Evolutionary conservation across 257 asterid genomes (phyloP).

Genomic region (Lantana camara): DNA sequence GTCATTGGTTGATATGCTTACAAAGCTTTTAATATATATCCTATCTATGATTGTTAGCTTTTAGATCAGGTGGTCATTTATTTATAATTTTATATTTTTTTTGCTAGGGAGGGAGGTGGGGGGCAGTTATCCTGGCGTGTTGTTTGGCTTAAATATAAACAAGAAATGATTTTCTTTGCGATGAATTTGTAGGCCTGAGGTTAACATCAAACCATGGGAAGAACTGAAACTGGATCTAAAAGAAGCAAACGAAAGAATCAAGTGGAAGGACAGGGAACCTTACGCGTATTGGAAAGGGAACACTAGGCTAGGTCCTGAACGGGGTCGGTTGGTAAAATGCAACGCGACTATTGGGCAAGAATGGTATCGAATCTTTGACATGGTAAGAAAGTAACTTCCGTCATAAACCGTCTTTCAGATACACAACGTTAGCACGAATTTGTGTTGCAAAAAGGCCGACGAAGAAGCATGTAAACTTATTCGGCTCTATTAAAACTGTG

Average conservation of each 20-base stretch:
- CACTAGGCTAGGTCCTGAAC: conserved; percentile 35
- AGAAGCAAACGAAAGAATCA: conserved; percentile 47
- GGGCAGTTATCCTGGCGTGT: neutral
- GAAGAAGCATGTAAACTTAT: too few relatives aligned
- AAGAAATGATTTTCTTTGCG: neutral
- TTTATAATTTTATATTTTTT: too few relatives aligned
- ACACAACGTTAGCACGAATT: too few relatives aligned
- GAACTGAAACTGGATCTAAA: conserved; percentile 55
- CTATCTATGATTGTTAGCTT: too few relatives aligned
- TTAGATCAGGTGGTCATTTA: too few relatives aligned
- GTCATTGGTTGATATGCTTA: too few relatives aligned
- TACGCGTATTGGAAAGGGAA: conserved; percentile 93
- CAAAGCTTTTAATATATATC: neutral
- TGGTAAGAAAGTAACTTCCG: conserved; percentile 67
- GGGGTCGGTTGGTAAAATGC: conserved; percentile 55
- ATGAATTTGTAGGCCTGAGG: conserved; percentile 66
- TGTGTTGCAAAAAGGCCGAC: too few relatives aligned
- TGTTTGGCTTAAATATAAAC: neutral
- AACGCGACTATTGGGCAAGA: conserved; percentile 51
- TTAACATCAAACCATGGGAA: conserved; percentile 82
- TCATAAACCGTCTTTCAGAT: too few relatives aligned
- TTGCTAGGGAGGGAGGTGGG: neutral
- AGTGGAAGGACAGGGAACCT: conserved; percentile 76
- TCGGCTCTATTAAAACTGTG: too few relatives aligned
- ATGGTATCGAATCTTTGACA: conserved; percentile 54